Base-by-base conservation (phyloP, 257 asterid species). In the Forsythia viridissima region DNA sequence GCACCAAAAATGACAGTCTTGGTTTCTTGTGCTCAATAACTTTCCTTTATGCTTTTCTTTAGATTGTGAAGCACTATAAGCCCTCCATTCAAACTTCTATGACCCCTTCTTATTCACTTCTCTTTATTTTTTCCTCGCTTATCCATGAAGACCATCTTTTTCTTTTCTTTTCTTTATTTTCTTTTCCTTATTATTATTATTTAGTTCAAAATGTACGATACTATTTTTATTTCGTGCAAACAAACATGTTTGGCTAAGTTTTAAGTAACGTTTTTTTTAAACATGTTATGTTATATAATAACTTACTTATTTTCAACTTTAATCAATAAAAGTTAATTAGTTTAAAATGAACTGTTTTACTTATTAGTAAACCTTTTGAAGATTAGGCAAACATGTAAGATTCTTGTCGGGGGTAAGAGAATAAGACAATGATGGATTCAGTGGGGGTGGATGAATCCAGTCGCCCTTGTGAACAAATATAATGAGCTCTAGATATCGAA, bases 31-130 rank as follows among this genome's bases (percentile, higher is more conserved):
- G 91, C 92, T 92, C 51, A 81, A 79, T 90, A 90, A 84, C 67
- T 82, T 85, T 81, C 86, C 89, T 90, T 89, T 91, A 85, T 85
- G 90, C 91, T 93, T 92, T 91, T 87, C 87, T 87, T 88, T 88
- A 77, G 79, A 79, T 83, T 63, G 70, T 63, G n/a, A 63, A 63
- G 70, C 70, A 21, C 70, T 63, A 30, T 30, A 30, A 21, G 40
- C 37, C 77, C 77, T 68, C 74, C 82, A 86, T 84, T 87, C 70
- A 63, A 73, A 84, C 80, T 81, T 71, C 63, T 30, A 30, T 30
- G 34, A 30, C 34, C 34, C 34, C 34, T 30, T 42, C 70, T 41
- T 42, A 70, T 65, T 21, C 76, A 57, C 73, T 77, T 38, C 38
- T 48, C 72, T 67, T 72, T 73, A 61, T 13, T 37, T 39, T 74